These are phyloP conservation scores for Metarhizium album DNA, from an alignment of 2,329 filamentous ascomycete species.

Conservation along the genomic window DNA sequence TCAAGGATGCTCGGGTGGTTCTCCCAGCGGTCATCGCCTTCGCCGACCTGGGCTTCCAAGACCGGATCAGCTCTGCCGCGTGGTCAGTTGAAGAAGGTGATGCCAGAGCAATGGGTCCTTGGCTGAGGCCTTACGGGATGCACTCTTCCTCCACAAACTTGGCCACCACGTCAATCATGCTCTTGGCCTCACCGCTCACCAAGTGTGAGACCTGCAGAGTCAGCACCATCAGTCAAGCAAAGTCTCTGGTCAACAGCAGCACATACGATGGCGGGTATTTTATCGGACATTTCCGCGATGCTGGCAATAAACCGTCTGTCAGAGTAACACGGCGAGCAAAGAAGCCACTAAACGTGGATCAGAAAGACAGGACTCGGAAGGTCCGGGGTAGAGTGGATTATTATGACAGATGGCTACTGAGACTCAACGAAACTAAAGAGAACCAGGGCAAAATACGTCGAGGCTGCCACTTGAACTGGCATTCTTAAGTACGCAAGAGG, in stretches of 20 bases:
- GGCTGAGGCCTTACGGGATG: slow-evolving; percentile 47
- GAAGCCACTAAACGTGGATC: neutral
- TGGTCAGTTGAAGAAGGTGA: slow-evolving; percentile 3
- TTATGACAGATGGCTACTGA: neutral
- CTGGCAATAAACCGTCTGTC: neutral
- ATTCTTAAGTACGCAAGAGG: neutral
- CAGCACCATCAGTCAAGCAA: neutral
- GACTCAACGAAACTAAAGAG: neutral
- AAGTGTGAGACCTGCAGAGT: slow-evolving; percentile 33
- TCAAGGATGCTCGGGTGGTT: slow-evolving; percentile 73
- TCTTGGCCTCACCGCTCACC: slow-evolving; percentile 76
- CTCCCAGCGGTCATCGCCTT: slow-evolving; percentile 68
- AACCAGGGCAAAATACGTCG: neutral
- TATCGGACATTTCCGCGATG: slow-evolving; percentile 17
- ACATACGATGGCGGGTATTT: slow-evolving; percentile 24
- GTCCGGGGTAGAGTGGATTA: neutral
- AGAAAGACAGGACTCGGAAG: neutral
- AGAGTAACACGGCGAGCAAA: neutral
- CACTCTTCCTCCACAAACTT: slow-evolving; percentile 97
- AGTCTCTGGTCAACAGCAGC: neutral
- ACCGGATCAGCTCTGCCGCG: slow-evolving; percentile 60
- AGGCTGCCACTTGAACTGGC: neutral
- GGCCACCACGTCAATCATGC: slow-evolving; percentile 78
- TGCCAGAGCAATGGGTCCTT: neutral
- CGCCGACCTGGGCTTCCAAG: slow-evolving; percentile 67